A percentile compares a stretch with the other conserved stretches of the same genome.
Evolutionary conservation across 306 rosid genomes (phyloP).

Genomic region (Lathyrus oleraceus): DNA sequence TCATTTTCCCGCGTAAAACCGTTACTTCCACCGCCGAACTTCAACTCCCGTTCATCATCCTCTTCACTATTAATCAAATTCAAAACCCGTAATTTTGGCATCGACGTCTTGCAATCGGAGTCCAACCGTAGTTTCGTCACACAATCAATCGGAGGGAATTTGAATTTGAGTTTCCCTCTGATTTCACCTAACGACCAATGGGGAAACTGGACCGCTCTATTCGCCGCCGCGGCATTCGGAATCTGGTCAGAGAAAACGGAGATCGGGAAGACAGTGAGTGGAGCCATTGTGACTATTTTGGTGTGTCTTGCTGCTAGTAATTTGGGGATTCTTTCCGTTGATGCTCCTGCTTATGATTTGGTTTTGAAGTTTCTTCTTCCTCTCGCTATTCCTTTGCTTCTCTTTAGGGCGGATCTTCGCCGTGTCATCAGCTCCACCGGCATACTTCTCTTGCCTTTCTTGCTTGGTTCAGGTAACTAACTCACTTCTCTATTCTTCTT

Average conservation of each 20-base stretch:
- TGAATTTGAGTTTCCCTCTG: slow-evolving; percentile 51
- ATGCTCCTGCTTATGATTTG: slow-evolving; percentile 54
- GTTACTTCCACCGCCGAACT: neutral
- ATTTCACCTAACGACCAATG: slow-evolving; percentile 66
- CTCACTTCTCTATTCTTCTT: neutral
- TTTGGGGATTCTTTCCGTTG: slow-evolving; percentile 57
- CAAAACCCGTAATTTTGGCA: slow-evolving; percentile 13
- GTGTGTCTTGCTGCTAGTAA: slow-evolving; percentile 72
- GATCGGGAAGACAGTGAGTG: slow-evolving; percentile 67
- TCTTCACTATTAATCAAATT: neutral
- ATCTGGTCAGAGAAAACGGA: slow-evolving; percentile 51
- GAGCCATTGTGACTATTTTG: slow-evolving; percentile 65
- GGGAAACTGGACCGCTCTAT: slow-evolving; percentile 75
- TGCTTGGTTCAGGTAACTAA: slow-evolving; percentile 69
- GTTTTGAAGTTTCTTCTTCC: slow-evolving; percentile 68
- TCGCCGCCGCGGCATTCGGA: slow-evolving; percentile 68
- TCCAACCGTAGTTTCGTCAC: neutral
- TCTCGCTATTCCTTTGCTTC: slow-evolving; percentile 62
- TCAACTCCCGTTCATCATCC: slow-evolving; percentile 8
- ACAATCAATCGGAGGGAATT: slow-evolving; percentile 31
- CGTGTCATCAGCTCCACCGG: slow-evolving; percentile 71
- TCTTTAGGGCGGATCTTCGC: slow-evolving; percentile 75
- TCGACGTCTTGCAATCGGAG: neutral
- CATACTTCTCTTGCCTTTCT: slow-evolving; percentile 70
- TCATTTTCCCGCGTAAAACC: slow-evolving; percentile 19